These are phyloP conservation scores for Boletus sp. DNA, from an alignment of 768 basidiomycete species.

Conservation along the genomic window DNA sequence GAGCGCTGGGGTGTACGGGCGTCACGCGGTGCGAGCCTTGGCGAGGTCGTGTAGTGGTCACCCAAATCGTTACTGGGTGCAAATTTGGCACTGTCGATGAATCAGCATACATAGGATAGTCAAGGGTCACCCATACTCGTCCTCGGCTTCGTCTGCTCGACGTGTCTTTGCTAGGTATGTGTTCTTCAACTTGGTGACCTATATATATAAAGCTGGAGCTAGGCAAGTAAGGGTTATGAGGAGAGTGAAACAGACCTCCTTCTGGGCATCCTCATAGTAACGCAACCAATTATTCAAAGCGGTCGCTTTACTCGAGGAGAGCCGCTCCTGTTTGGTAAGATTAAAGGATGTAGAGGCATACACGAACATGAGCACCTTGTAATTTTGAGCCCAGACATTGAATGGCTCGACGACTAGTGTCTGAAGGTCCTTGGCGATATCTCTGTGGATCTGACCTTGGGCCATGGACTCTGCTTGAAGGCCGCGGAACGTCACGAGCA, in stretches of 20 bases:
- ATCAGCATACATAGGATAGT: constrained; percentile 1
- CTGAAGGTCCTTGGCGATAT: constrained; percentile 70
- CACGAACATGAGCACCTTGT: constrained; percentile 48
- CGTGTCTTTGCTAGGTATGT: constrained; percentile 75
- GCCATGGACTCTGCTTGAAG: constrained; percentile 67
- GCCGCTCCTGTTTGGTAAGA: constrained; percentile 47
- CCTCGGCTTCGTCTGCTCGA: constrained; percentile 87
- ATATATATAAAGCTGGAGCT: constrained; percentile 8
- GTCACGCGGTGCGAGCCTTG: constrained; percentile 59
- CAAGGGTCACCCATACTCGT: constrained; percentile 63
- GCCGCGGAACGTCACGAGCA: constrained; percentile 75
- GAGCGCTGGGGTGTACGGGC: constrained; percentile 56
- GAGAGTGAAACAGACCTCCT: constrained; percentile 45
- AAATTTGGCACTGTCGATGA: constrained; percentile 69
- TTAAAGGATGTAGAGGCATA: constrained; percentile 11
- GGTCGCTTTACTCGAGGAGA: constrained; percentile 53
- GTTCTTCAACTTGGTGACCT: constrained; percentile 66
- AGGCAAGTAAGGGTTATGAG: background rate
- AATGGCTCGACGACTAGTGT: constrained; percentile 80
- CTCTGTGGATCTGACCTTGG: constrained; percentile 74
- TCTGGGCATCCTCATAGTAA: constrained; percentile 66
- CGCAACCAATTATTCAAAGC: constrained; percentile 65
- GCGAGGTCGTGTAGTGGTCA: constrained; percentile 83
- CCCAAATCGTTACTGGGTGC: constrained; percentile 62
- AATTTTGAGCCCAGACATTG: constrained; percentile 68